Conservation (phyloP, 140 eudicot species). For the Stevia rebaudiana region DNA sequence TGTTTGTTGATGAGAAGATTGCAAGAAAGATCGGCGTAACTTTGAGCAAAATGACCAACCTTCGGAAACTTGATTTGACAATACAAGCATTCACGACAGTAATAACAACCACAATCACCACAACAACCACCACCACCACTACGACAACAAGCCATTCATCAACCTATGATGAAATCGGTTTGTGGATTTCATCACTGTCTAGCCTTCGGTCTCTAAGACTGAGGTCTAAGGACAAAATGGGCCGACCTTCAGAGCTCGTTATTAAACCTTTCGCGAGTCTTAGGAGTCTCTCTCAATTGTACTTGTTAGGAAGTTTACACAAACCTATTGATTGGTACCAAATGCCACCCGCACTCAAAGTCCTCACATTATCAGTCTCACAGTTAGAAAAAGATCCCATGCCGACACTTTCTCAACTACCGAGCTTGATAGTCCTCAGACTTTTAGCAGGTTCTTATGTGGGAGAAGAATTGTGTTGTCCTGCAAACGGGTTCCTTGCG, state of each 20-base stretch:
- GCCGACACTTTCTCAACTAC: constrained; percentile 42
- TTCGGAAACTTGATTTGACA: constrained; percentile 46
- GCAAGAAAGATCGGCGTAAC: constrained; percentile 27
- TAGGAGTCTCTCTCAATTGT: constrained; percentile 32
- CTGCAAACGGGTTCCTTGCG: constrained; percentile 25
- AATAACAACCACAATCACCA: constrained; percentile 14
- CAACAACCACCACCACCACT: constrained; percentile 13
- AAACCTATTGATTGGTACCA: constrained; percentile 22
- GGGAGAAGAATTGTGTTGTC: constrained; percentile 33
- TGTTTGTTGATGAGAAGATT: constrained; percentile 36
- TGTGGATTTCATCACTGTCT: constrained; percentile 10
- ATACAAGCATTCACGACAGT: constrained; percentile 21
- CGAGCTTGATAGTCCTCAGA: constrained; percentile 43
- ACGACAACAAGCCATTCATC: constrained; percentile 21
- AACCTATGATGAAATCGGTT: constrained; percentile 26
- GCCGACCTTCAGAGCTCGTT: constrained; percentile 36
- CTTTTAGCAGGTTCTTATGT: constrained; percentile 48
- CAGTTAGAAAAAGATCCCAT: constrained; percentile 45
- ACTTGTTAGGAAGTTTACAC: constrained; percentile 36
- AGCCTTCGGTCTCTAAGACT: constrained; percentile 36
- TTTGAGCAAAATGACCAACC: constrained; percentile 31
- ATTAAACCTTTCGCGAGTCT: constrained; percentile 33
- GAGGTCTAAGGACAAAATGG: constrained; percentile 42
- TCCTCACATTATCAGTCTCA: constrained; percentile 52
- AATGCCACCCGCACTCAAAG: constrained; percentile 44